These are phyloP conservation scores for Magnaporthiopsis rhizophila DNA, from an alignment of 2,329 filamentous ascomycete species.

Conservation along the genomic window DNA sequence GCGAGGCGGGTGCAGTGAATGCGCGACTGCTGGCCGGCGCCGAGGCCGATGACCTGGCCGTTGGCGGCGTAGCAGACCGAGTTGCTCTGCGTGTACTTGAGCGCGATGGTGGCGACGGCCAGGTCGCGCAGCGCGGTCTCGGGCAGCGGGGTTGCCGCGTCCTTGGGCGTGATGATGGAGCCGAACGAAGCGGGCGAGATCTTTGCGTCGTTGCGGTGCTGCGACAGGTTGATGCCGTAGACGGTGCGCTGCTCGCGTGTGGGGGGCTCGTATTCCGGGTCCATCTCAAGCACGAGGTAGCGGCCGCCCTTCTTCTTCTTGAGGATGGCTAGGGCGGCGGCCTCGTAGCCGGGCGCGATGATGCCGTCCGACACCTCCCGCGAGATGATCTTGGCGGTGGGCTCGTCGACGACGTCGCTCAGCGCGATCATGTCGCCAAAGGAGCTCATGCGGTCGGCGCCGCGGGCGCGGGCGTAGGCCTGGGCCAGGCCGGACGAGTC, in stretches of 20 bases:
- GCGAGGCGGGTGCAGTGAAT: slow-evolving; percentile 98
- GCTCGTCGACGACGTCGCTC: slow-evolving; percentile 80
- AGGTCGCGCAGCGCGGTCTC: slow-evolving; percentile 81
- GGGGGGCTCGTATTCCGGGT: slow-evolving; percentile 73
- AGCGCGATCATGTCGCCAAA: slow-evolving; percentile 96
- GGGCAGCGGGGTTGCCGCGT: slow-evolving; percentile 51
- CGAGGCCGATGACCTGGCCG: slow-evolving; percentile 88
- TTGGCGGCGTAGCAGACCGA: slow-evolving; percentile 95
- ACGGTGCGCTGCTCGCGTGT: slow-evolving; percentile 80
- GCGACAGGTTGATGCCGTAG: slow-evolving; percentile 80
- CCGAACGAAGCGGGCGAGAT: slow-evolving; percentile 82
- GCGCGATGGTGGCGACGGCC: slow-evolving; percentile 88
- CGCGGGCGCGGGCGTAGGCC: slow-evolving; percentile 90
- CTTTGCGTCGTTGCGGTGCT: slow-evolving; percentile 86
- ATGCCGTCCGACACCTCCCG: slow-evolving; percentile 97
- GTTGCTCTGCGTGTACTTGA: slow-evolving; percentile 99
- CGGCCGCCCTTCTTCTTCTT: slow-evolving; percentile 98
- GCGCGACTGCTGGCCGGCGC: slow-evolving; percentile 92
- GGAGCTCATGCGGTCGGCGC: slow-evolving; percentile 96
- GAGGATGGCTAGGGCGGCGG: slow-evolving; percentile 80
- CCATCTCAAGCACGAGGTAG: slow-evolving; percentile 93
- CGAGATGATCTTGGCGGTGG: slow-evolving; percentile 95
- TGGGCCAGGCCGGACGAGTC: slow-evolving; percentile 81
- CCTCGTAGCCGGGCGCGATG: slow-evolving; percentile 79
- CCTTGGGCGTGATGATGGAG: slow-evolving; percentile 80